phyloP scores from a whole-genome alignment of 116 monocot genomes.

The Cymodocea nodosa region DNA sequence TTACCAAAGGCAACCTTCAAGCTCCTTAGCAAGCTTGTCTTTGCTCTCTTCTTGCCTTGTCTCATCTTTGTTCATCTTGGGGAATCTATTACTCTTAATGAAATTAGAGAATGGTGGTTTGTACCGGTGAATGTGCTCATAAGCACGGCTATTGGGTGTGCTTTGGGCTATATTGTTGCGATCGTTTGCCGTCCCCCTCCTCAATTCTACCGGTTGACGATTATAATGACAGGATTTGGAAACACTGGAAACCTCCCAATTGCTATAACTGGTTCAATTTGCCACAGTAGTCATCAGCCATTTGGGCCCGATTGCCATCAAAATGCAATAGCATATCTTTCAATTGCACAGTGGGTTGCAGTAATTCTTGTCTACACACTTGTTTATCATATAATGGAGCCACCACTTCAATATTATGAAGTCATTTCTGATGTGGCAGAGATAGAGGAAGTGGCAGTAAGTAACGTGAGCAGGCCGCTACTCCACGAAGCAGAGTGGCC shows the following conservation, averaged over 20 bases:
- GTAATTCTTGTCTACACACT: slow-evolving; percentile 93
- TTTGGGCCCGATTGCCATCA: slow-evolving; percentile 62
- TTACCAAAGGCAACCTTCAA: slow-evolving; percentile 81
- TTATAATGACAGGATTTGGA: slow-evolving; percentile 91
- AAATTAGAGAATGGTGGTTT: slow-evolving; percentile 72
- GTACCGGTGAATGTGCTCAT: slow-evolving; percentile 81
- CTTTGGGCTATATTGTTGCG: slow-evolving; percentile 60
- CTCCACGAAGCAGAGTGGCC: slow-evolving; percentile 97
- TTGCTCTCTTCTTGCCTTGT: slow-evolving; percentile 91
- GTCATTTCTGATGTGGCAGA: slow-evolving; percentile 46
- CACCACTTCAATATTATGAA: slow-evolving; percentile 71
- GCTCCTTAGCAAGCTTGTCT: slow-evolving; percentile 89
- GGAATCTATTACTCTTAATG: slow-evolving; percentile 49
- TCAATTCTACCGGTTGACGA: slow-evolving; percentile 59
- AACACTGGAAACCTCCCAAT: slow-evolving; percentile 97
- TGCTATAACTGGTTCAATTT: slow-evolving; percentile 81
- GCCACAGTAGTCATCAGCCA: slow-evolving; percentile 63
- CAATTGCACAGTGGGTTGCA: slow-evolving; percentile 89
- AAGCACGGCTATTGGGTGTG: slow-evolving; percentile 62
- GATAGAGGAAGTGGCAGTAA: slow-evolving; percentile 17
- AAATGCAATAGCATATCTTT: slow-evolving; percentile 71
- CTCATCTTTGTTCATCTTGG: slow-evolving; percentile 92
- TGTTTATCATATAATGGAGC: slow-evolving; percentile 99
- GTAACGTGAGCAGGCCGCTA: slow-evolving; percentile 52
- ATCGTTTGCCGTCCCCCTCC: slow-evolving; percentile 73